Evolutionary conservation across 192 early-diverging fungal genomes (phyloP), one percentile per base, ranked within the genome.

Genomic region (Coemansia aciculifera): DNA sequence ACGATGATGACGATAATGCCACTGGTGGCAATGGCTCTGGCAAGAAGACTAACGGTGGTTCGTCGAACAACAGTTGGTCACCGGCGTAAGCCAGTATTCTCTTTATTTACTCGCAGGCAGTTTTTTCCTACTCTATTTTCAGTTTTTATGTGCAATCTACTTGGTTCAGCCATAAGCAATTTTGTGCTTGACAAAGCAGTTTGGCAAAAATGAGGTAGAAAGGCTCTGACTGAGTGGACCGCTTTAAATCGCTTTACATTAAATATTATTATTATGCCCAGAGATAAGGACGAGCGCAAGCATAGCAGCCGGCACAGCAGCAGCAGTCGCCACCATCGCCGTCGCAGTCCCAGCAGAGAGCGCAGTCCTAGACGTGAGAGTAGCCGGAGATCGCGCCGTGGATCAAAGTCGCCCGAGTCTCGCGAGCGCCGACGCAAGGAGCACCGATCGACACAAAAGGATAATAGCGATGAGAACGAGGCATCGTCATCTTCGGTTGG

Each of bases 51-150:
- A 64, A 71, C 31, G 43, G 67, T 57, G 46, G 32, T 37, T 48
- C 37, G 13, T 46, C 38, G 5, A 57, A 70, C 51, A 74, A 66
- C 57, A 73, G 72, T 66, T 82, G 79, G 79, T 82, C 79, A 59
- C 79, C 79, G n/a, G 57, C 68, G 3, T 82, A 74, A 19, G n/a
- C 9, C 37, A 19, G 21, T 8, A 59, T 59, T 19, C 19, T 48
- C 32, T 59, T 3, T 31, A n/a, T 9, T 13, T 5, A 19, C 34
- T 32, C 57, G 57, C 59, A 10, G 17, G 17, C 21, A 39, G n/a
- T 39, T 38, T 2, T 44, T 59, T 59, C 7, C 24, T 31, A 42
- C n/a, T 32, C 24, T 66, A 1, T n/a, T 27, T 38, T 38, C 15
- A 48, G 38, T 56, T 57, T 56, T 34, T 56, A 2, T 57, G 23